Conservation (phyloP, 495 filamentous ascomycete genomes). For the Xylaria cubensis region DNA sequence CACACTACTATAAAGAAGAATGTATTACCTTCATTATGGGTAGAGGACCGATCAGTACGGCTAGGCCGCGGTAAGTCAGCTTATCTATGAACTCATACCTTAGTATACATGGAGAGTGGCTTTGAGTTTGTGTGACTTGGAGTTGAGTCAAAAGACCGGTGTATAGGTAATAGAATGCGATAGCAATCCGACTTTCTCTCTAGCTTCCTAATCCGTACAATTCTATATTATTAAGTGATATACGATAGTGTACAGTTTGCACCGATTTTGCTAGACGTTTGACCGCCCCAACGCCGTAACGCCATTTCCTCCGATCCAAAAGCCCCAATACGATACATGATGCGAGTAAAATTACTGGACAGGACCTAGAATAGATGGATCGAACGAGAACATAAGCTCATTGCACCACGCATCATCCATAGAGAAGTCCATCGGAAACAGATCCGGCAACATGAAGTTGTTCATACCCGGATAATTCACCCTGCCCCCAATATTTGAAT, state of each 20-base stretch:
- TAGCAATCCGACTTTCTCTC: not conserved
- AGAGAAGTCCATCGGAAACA: constrained; percentile 24
- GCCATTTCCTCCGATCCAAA: not conserved
- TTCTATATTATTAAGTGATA: not conserved
- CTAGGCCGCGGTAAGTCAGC: not conserved
- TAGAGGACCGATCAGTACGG: not conserved
- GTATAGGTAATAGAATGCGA: not conserved
- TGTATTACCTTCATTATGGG: not conserved
- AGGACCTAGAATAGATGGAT: not conserved
- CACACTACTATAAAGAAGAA: not conserved
- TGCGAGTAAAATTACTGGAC: not conserved
- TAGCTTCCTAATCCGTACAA: not conserved
- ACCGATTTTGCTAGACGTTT: not conserved
- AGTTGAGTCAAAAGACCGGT: not conserved
- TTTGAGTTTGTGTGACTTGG: not conserved
- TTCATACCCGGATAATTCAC: not conserved
- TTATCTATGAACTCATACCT: not conserved
- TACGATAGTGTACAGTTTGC: not conserved
- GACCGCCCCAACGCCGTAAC: not conserved
- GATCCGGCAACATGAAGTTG: constrained; percentile 15
- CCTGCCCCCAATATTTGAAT: not conserved
- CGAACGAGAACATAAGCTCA: constrained; percentile 21
- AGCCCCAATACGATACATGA: not conserved
- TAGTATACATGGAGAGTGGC: not conserved
- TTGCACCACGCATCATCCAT: constrained; percentile 23